Evolutionary conservation across 345 rosid genomes (phyloP).

Genomic region (Capsella bursapastoris): DNA sequence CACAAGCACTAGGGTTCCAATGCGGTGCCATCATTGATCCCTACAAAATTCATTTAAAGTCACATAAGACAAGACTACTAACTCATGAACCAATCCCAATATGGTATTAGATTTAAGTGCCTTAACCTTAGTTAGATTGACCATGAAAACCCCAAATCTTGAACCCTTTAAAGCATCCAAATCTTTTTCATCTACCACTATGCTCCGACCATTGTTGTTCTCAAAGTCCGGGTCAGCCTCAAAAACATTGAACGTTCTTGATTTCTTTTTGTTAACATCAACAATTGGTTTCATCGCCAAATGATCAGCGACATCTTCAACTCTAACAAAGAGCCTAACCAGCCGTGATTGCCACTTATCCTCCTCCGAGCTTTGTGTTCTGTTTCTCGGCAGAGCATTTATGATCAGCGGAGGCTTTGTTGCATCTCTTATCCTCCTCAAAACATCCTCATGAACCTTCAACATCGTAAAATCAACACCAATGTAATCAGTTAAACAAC

Average conservation of each 20-base stretch:
- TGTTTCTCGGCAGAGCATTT: conserved; percentile 39
- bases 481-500: not conserved
- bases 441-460: conserved; percentile 56
- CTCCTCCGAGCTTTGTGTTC: conserved; percentile 8
- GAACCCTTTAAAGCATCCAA: conserved; percentile 49
- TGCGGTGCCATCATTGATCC: conserved; percentile 97
- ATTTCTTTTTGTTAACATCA: conserved; percentile 31
- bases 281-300: conserved; percentile 22
- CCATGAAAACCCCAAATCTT: conserved; percentile 65
- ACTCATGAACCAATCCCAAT: not conserved
- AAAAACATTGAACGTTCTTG: conserved; percentile 51
- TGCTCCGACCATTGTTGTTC: conserved; percentile 68
- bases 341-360: conserved; percentile 42
- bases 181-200: conserved; percentile 50
- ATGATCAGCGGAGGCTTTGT: conserved; percentile 47
- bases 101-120: not conserved
- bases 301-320: conserved; percentile 39
- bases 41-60: conserved; percentile 39
- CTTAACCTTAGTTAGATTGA: conserved; percentile 58
- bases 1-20: conserved; percentile 84
- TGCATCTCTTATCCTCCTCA: conserved; percentile 39
- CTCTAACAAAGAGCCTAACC: conserved; percentile 44
- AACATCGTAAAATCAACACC: not conserved
- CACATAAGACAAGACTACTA: not conserved
- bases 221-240: conserved; percentile 66